phyloP scores from a whole-genome alignment of 805 yeast species.

The Wickerhamomyces hampshirensis region DNA sequence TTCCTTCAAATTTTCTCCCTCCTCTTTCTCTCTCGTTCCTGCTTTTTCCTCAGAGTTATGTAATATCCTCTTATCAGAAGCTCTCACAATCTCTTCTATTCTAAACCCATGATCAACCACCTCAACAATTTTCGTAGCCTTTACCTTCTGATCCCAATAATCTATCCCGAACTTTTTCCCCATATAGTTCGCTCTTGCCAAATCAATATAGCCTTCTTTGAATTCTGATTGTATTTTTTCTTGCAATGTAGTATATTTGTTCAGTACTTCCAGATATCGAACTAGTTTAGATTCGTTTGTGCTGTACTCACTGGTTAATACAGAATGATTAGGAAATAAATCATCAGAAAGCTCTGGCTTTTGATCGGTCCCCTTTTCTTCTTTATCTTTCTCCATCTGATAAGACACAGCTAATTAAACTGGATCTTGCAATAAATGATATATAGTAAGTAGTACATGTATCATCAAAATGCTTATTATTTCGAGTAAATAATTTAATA shows the following conservation, averaged over 20 bases:
- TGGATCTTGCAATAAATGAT: too few relatives aligned
- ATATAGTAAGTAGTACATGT: too few relatives aligned
- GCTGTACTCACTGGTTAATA: neutral
- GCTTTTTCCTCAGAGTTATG: constrained; percentile 1
- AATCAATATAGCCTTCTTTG: constrained; percentile 32
- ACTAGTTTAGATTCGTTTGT: constrained; percentile 1
- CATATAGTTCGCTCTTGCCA: constrained; percentile 43
- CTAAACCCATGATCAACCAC: constrained; percentile 1
- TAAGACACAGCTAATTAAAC: too few relatives aligned
- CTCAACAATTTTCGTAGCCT: constrained; percentile 20
- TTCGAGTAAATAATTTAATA: too few relatives aligned
- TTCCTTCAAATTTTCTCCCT: neutral
- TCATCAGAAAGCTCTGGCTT: constrained; percentile 7
- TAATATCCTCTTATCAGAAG: neutral
- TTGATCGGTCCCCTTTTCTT: neutral
- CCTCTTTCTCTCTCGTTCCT: constrained; percentile 1
- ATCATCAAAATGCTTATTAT: too few relatives aligned
- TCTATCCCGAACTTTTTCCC: constrained; percentile 34
- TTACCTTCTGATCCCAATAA: constrained; percentile 33
- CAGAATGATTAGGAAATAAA: constrained; percentile 3
- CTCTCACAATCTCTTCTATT: constrained; percentile 1
- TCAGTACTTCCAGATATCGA: constrained; percentile 9
- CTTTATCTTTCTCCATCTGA: neutral
- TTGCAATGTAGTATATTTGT: constrained; percentile 9
- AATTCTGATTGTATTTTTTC: constrained; percentile 5